phyloP scores from a whole-genome alignment of 805 yeast genomes.

The Wickerhamomyces queroliae region DNA sequence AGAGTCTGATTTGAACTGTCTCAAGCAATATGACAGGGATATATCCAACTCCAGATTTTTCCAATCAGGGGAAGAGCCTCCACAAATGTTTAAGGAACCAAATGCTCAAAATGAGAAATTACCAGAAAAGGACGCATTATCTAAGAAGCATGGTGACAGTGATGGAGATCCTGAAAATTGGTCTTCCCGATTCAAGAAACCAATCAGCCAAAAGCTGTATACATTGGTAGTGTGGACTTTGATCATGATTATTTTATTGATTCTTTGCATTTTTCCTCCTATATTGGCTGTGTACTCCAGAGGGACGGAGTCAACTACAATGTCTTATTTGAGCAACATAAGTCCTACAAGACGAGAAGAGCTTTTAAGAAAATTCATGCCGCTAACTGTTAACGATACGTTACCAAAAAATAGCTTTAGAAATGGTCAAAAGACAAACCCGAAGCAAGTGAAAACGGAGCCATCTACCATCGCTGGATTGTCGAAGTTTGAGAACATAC shows the following conservation, averaged over 20 bases:
- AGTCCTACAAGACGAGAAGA: slow-evolving; percentile 18
- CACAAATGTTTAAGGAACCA: background rate
- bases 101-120: background rate
- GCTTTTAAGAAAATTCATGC: slow-evolving; percentile 10
- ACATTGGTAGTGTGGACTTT: slow-evolving; percentile 15
- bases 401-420: background rate
- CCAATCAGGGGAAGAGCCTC: background rate
- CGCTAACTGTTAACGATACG: background rate
- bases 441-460: background rate
- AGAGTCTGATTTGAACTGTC: slow-evolving; percentile 11
- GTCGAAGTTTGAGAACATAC: slow-evolving; percentile 27
- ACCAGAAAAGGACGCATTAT: background rate
- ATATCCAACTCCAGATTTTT: background rate
- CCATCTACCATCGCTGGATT: slow-evolving; percentile 13
- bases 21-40: too few relatives aligned
- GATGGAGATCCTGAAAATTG: background rate
- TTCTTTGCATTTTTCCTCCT: slow-evolving; percentile 16
- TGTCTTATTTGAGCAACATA: slow-evolving; percentile 24
- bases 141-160: background rate
- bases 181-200: slow-evolving; percentile 2
- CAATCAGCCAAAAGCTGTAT: slow-evolving; percentile 1
- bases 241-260: slow-evolving; percentile 11
- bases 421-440: background rate
- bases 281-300: slow-evolving; percentile 21
- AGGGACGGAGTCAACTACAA: slow-evolving; percentile 26